These are phyloP conservation scores for Chaetomium olivaceum DNA, from an alignment of 2,329 filamentous ascomycete species.

Conservation along the genomic window DNA sequence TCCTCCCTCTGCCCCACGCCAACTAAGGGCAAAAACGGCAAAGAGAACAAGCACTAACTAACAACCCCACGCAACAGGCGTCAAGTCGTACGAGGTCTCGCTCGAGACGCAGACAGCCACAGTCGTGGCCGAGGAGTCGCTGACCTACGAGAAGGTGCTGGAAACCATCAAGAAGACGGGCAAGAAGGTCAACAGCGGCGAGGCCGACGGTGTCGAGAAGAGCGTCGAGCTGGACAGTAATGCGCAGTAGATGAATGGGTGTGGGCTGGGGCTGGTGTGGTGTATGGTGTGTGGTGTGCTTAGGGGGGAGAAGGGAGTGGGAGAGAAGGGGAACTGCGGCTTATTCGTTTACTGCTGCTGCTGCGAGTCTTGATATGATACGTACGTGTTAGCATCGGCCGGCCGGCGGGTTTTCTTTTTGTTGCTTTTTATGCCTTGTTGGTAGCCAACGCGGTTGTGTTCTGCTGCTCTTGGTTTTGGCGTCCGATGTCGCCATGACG, in stretches of 20 bases:
- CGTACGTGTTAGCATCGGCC: not conserved
- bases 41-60: not conserved
- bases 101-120: constrained; percentile 83
- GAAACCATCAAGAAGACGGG: constrained; percentile 92
- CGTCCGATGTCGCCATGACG: not conserved
- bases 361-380: not conserved
- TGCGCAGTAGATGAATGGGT: not conserved
- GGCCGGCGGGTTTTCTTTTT: not conserved
- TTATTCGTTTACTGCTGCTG: not conserved
- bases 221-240: constrained; percentile 27
- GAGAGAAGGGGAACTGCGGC: not conserved
- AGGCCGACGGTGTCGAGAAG: constrained; percentile 63
- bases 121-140: constrained; percentile 66
- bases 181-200: constrained; percentile 80
- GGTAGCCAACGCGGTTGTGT: not conserved
- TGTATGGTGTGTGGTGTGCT: not conserved
- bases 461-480: not conserved
- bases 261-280: too few species aligned
- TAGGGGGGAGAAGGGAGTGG: too few species aligned
- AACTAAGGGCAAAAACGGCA: not conserved
- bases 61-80: constrained; percentile 24
- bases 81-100: constrained; percentile 51
- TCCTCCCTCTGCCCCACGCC: not conserved
- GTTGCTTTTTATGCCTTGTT: not conserved
- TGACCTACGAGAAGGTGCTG: constrained; percentile 79